phyloP scores from a whole-genome alignment of 202 grass and related monocot species.

The Saccharum hybrid region DNA sequence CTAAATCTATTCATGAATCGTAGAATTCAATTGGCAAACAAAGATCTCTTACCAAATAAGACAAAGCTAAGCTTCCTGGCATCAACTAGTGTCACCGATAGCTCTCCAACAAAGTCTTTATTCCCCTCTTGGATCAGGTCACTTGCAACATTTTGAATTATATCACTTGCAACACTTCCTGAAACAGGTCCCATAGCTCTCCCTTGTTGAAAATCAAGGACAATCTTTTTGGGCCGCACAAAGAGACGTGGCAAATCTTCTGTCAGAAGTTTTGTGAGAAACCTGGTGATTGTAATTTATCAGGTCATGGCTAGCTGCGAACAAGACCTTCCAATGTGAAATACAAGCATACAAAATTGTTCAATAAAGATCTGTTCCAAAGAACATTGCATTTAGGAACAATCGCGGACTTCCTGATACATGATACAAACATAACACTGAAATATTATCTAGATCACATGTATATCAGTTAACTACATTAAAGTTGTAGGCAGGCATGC shows the following conservation, averaged over 20 bases:
- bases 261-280: conserved; percentile 90
- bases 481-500: background rate
- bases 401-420: background rate
- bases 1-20: conserved; percentile 17
- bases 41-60: conserved; percentile 71
- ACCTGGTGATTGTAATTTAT: conserved; percentile 60
- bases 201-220: conserved; percentile 97
- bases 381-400: conserved; percentile 5
- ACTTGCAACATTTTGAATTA: conserved; percentile 65
- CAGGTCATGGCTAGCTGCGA: conserved; percentile 4
- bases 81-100: conserved; percentile 96
- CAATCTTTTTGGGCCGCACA: conserved; percentile 93
- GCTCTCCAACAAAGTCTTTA: conserved; percentile 88
- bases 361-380: conserved; percentile 8
- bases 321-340: conserved; percentile 12
- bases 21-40: conserved; percentile 36
- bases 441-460: background rate
- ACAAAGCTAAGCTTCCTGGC: conserved; percentile 89
- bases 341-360: conserved; percentile 20
- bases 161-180: conserved; percentile 51
- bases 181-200: conserved; percentile 79
- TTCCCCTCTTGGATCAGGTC: conserved; percentile 69
- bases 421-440: background rate
- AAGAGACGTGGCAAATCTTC: conserved; percentile 97
- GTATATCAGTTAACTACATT: conserved; percentile 15